These are phyloP conservation scores for Actinomortierella wolfii DNA, from an alignment of 371 early-diverging fungal species.

Conservation along the genomic window DNA sequence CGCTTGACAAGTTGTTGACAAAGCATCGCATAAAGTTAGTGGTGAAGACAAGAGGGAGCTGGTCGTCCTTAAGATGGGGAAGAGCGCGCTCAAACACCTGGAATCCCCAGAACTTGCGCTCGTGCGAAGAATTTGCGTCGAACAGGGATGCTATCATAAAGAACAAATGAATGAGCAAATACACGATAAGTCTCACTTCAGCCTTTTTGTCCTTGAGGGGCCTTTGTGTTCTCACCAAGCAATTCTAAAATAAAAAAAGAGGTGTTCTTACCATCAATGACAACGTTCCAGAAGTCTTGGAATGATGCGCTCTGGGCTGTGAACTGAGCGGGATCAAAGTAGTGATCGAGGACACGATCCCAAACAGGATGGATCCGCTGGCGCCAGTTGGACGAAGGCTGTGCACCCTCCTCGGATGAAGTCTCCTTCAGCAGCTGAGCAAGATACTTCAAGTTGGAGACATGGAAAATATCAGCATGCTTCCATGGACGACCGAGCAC, in stretches of 20 bases:
- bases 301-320: slow-evolving; percentile 58
- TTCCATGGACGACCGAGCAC: slow-evolving; percentile 53
- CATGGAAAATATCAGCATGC: slow-evolving; percentile 54
- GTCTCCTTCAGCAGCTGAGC: slow-evolving; percentile 60
- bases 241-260: too few relatives aligned
- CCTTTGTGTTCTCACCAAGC: too few relatives aligned
- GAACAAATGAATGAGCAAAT: too few relatives aligned
- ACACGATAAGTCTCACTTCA: too few relatives aligned
- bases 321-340: slow-evolving; percentile 44
- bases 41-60: slow-evolving; percentile 79
- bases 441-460: slow-evolving; percentile 59
- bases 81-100: slow-evolving; percentile 75
- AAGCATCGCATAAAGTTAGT: slow-evolving; percentile 81
- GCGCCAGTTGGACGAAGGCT: slow-evolving; percentile 64
- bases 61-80: slow-evolving; percentile 62
- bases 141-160: slow-evolving; percentile 72
- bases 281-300: slow-evolving; percentile 79
- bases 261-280: slow-evolving; percentile 69
- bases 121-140: slow-evolving; percentile 71
- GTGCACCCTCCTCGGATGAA: slow-evolving; percentile 51
- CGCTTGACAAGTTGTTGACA: slow-evolving; percentile 79
- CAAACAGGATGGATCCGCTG: slow-evolving; percentile 85
- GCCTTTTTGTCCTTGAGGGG: too few relatives aligned
- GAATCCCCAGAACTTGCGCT: slow-evolving; percentile 90
- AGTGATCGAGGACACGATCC: slow-evolving; percentile 67